A percentile compares a stretch with the other conserved stretches of the same genome.
These are phyloP conservation scores for Gryganskiella cystojenkinii DNA, from an alignment of 192 early-diverging fungal species.

Conservation along the genomic window DNA sequence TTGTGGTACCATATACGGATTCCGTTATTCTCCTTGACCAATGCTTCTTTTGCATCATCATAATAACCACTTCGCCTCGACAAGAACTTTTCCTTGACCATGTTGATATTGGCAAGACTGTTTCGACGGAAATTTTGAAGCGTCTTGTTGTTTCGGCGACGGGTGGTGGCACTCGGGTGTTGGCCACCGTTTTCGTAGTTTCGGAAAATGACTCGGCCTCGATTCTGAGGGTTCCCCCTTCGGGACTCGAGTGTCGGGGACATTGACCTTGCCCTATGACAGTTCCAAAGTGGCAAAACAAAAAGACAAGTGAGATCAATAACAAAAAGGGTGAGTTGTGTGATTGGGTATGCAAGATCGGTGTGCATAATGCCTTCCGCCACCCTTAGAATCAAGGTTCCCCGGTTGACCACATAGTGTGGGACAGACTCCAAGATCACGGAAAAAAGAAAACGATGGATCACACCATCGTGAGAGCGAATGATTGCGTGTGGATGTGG, in stretches of 20 bases:
- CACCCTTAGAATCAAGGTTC: too few relatives aligned
- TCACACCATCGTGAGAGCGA: slow-evolving; percentile 11
- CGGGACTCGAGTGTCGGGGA: slow-evolving; percentile 41
- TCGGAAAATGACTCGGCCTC: slow-evolving; percentile 26
- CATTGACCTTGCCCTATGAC: slow-evolving; percentile 33
- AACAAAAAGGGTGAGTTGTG: neutral
- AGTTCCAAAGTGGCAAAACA: neutral
- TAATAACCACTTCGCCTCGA: slow-evolving; percentile 53
- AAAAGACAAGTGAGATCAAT: slow-evolving; percentile 3
- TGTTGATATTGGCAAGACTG: slow-evolving; percentile 47
- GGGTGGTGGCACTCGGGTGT: neutral
- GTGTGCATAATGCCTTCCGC: too few relatives aligned
- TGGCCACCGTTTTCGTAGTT: slow-evolving; percentile 5
- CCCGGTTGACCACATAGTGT: too few relatives aligned
- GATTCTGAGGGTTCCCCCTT: slow-evolving; percentile 5
- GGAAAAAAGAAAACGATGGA: neutral
- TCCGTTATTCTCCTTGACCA: slow-evolving; percentile 65
- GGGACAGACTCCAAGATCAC: neutral
- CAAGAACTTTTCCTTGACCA: slow-evolving; percentile 33
- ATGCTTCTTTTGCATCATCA: slow-evolving; percentile 59
- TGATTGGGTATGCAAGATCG: too few relatives aligned
- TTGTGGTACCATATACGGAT: slow-evolving; percentile 69
- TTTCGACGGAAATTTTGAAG: slow-evolving; percentile 28
- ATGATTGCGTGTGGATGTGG: neutral
- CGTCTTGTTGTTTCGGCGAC: slow-evolving; percentile 9